Base-by-base conservation (phyloP, 306 rosid genomes). In the Acacia confusa region DNA sequence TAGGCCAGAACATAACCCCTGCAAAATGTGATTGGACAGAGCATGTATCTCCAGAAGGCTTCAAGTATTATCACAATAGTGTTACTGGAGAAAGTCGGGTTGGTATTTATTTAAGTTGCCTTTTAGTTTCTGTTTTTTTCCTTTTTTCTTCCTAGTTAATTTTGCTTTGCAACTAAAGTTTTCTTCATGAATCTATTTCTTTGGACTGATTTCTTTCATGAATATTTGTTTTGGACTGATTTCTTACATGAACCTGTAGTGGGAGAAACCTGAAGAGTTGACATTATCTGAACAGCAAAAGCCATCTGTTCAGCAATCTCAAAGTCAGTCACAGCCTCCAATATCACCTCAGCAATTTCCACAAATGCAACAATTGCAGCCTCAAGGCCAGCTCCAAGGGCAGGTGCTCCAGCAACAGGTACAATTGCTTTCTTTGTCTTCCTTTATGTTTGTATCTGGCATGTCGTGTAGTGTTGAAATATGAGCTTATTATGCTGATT, bases 181-280 rank as follows among this genome's bases (percentile, higher is more conserved):
- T 38, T 72, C 61, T 43, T 43, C 47, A 43, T 9, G 47, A 9
- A 43, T 70, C 70, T 11, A 9, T 43, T 8, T 43, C 13, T 43
- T 43, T 9, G 47, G 52, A 47, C 52, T 47, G 48, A 30, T 30
- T 30, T 30, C 32, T 38, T 38, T 0, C 43, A 38, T 38, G 43
- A 38, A 38, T 7, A 38, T 38, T 5, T 38, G 24, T 38, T 38
- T 38, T 38, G 43, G 48, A 44, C 48, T 44, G 52, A 30, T 84
- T 63, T 34, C 73, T 67, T 65, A 32, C 67, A 64, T 76, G 74
- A 75, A 90, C 69, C 73, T 88, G 40, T 81, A 93, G 98, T 96
- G 98, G 99, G 99, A 96, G 90, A 96, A 87, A 84, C 99, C 99
- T 53, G 97, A 92, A 70, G 97, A 96, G 88, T 76, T 93, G 70